Conservation (phyloP, 1,139 yeast species). For the Fermentozyma sake region DNA sequence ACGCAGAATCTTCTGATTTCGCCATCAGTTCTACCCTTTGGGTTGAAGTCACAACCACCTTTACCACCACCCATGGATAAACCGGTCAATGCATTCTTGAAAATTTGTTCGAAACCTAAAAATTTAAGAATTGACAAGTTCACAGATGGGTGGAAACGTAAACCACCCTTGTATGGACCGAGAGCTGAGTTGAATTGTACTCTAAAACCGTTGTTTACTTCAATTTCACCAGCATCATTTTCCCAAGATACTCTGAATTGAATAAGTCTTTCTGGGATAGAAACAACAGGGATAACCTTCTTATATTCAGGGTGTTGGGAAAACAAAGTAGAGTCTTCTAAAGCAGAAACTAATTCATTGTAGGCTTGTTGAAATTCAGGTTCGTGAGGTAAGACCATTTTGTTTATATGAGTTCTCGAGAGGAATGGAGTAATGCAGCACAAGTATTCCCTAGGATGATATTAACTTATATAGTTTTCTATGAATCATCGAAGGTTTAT, state of each 20-base stretch:
- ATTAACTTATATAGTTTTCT: too few species aligned
- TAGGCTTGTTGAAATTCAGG: constrained; percentile 99
- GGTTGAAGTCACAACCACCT: constrained; percentile 98
- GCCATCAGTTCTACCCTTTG: constrained; percentile 86
- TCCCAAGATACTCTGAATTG: constrained; percentile 99
- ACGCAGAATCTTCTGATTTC: constrained; percentile 97
- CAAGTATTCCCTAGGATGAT: too few species aligned
- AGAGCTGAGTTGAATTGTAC: constrained; percentile 97
- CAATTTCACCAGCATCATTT: constrained; percentile 86
- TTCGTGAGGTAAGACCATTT: constrained; percentile 65
- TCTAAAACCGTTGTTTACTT: constrained; percentile 96
- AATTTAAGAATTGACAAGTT: constrained; percentile 92
- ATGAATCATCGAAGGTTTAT: too few species aligned
- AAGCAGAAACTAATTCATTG: constrained; percentile 84
- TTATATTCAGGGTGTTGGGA: constrained; percentile 84
- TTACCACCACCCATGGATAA: constrained; percentile 99
- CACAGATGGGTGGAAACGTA: constrained; percentile 96
- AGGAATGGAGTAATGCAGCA: too few species aligned
- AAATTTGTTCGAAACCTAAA: constrained; percentile 96
- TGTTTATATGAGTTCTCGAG: too few species aligned
- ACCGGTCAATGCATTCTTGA: constrained; percentile 97
- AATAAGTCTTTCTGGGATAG: constrained; percentile 92
- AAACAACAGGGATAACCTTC: constrained; percentile 84
- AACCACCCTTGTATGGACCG: constrained; percentile 99
- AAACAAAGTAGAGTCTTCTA: constrained; percentile 89